Conservation (phyloP, 108 stramenopile genomes). For the Cyclotella cryptica region DNA sequence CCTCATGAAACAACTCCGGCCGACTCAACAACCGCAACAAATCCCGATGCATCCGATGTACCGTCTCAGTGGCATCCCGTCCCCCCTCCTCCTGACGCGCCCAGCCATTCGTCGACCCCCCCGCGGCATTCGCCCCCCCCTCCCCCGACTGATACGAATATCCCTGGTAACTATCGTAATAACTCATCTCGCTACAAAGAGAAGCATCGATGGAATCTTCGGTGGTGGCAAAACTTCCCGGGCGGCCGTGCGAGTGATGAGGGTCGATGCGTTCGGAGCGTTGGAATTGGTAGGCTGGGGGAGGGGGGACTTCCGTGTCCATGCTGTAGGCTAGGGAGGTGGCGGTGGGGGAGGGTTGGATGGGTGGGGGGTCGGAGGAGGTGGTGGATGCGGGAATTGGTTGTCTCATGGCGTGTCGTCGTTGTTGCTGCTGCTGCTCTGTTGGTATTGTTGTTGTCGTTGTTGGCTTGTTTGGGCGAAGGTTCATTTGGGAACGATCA, state of each 20-base stretch:
- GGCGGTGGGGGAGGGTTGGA: slow-evolving; percentile 6
- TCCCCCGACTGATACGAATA: slow-evolving; percentile 9
- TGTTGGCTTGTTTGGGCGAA: no score
- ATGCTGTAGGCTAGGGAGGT: slow-evolving; percentile 34
- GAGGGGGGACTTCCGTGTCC: slow-evolving; percentile 31
- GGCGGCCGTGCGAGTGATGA: background rate
- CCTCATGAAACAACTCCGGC: slow-evolving; percentile 82
- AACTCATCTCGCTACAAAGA: slow-evolving; percentile 16
- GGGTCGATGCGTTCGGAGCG: slow-evolving; percentile 27
- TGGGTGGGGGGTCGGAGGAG: background rate
- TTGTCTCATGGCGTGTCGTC: background rate
- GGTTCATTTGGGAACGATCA: no score
- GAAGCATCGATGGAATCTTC: slow-evolving; percentile 22
- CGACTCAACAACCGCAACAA: slow-evolving; percentile 74
- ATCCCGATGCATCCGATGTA: slow-evolving; percentile 78
- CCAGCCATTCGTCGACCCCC: background rate
- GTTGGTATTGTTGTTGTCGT: no score
- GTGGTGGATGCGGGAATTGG: slow-evolving; percentile 2
- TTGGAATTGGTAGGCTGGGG: slow-evolving; percentile 37
- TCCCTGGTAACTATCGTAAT: slow-evolving; percentile 7
- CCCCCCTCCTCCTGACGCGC: background rate
- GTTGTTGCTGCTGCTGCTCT: no score
- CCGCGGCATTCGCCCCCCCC: background rate
- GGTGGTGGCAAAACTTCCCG: slow-evolving; percentile 13
- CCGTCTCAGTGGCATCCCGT: slow-evolving; percentile 70